Conservation (phyloP, 768 basidiomycete species). For the Auriculariales sp. region DNA sequence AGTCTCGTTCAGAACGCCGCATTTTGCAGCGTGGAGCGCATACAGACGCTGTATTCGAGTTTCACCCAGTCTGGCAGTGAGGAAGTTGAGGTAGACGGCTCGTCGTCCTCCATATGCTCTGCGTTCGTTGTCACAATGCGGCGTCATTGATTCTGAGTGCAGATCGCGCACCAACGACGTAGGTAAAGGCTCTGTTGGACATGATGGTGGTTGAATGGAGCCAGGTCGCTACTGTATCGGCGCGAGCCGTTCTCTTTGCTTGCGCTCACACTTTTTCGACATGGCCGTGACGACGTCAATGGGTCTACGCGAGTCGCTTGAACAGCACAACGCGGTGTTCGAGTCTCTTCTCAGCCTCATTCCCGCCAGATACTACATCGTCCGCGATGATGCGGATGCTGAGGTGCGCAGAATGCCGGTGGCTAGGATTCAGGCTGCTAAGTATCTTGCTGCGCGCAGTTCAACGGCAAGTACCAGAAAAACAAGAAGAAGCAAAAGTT, state of each 20-base stretch:
- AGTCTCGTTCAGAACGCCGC: slow-evolving; percentile 6
- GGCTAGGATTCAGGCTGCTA: slow-evolving; percentile 6
- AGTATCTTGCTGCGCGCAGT: slow-evolving; percentile 16
- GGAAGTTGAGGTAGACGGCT: slow-evolving; percentile 38
- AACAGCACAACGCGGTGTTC: slow-evolving; percentile 76
- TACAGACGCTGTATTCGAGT: slow-evolving; percentile 70
- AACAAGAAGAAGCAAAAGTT: slow-evolving; percentile 78
- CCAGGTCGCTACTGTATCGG: no score
- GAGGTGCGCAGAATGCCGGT: slow-evolving; percentile 28
- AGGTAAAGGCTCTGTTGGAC: neutral
- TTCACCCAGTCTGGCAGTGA: slow-evolving; percentile 78
- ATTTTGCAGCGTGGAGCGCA: neutral
- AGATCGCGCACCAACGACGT: neutral
- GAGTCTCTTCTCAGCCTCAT: slow-evolving; percentile 73
- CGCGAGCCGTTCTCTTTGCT: neutral
- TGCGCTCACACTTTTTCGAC: neutral
- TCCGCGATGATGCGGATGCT: slow-evolving; percentile 48
- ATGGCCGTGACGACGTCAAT: slow-evolving; percentile 35
- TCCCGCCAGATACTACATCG: slow-evolving; percentile 79
- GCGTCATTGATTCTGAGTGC: no score
- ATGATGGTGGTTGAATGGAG: neutral
- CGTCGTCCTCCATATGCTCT: slow-evolving; percentile 94
- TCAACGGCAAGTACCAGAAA: slow-evolving; percentile 62
- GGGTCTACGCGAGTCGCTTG: slow-evolving; percentile 46
- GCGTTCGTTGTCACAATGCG: neutral